A percentile compares a stretch with the other conserved stretches of the same genome.
Conservation (phyloP, 2,329 filamentous ascomycete species). For the Sclerotinia borealis region DNA sequence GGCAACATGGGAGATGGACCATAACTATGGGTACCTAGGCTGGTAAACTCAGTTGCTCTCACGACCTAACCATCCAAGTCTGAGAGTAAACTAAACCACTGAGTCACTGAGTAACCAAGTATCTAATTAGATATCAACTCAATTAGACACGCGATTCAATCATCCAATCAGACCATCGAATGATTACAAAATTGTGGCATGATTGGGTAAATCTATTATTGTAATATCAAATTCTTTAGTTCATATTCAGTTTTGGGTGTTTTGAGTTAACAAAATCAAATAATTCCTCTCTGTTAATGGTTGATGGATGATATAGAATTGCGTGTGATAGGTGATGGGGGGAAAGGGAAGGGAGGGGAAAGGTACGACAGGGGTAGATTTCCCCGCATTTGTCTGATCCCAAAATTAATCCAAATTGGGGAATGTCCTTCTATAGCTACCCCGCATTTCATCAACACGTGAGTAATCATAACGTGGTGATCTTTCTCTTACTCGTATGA, state of each 20-base stretch:
- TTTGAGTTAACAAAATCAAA: no score
- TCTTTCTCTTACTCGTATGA: conserved; percentile 5
- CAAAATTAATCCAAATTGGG: background rate
- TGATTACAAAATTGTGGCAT: background rate
- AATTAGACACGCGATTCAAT: background rate
- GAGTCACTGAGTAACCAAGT: background rate
- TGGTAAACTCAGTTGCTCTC: background rate
- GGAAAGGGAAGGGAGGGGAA: background rate
- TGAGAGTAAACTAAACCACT: no score
- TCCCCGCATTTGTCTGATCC: conserved; percentile 1
- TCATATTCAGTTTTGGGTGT: background rate
- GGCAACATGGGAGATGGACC: background rate
- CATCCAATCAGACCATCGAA: background rate
- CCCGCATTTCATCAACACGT: conserved; percentile 15
- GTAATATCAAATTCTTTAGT: no score
- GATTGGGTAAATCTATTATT: background rate
- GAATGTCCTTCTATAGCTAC: background rate
- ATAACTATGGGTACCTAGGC: no score
- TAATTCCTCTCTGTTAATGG: background rate
- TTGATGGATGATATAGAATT: background rate
- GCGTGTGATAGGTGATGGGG: background rate
- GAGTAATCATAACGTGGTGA: conserved; percentile 8
- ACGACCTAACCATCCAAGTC: background rate
- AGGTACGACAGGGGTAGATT: background rate
- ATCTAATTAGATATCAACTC: background rate